Evolutionary conservation across 2,329 filamentous ascomycete genomes (phyloP).

Genomic region (Colletotrichum brevisporum): DNA sequence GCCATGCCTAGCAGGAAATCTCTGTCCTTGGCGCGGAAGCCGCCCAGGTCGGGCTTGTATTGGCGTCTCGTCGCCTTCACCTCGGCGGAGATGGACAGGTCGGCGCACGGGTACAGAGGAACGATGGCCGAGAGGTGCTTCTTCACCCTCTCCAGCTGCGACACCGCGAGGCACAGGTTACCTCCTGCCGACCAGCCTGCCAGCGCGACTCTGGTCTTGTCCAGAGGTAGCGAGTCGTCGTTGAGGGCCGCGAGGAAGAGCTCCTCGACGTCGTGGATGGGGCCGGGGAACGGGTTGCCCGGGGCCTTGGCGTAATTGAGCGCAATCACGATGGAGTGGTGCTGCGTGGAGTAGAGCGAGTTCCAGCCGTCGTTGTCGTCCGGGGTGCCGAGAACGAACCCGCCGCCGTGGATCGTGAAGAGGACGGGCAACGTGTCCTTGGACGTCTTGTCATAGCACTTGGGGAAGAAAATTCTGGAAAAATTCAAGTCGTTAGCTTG

Average conservation of each 20-base stretch:
- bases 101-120: slow-evolving; percentile 58
- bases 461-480: slow-evolving; percentile 57
- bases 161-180: slow-evolving; percentile 59
- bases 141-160: slow-evolving; percentile 55
- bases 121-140: slow-evolving; percentile 51
- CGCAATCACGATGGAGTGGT: slow-evolving; percentile 59
- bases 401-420: slow-evolving; percentile 67
- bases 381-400: slow-evolving; percentile 60
- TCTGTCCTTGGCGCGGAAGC: slow-evolving; percentile 37
- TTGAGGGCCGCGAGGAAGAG: slow-evolving; percentile 57
- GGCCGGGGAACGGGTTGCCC: slow-evolving; percentile 56
- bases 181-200: slow-evolving; percentile 67
- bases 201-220: slow-evolving; percentile 56
- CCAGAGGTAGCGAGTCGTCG: slow-evolving; percentile 61
- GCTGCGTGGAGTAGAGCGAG: slow-evolving; percentile 54
- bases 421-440: slow-evolving; percentile 55
- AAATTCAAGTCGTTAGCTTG: not conserved
- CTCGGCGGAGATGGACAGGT: slow-evolving; percentile 48
- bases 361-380: slow-evolving; percentile 63
- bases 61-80: slow-evolving; percentile 44
- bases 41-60: slow-evolving; percentile 45
- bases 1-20: slow-evolving; percentile 42
- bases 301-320: slow-evolving; percentile 66
- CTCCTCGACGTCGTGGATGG: slow-evolving; percentile 60
- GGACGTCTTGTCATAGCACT: slow-evolving; percentile 48